Evolutionary conservation across 164 flowering plant species (phyloP).

Genomic region (Aristolochia contorta): DNA sequence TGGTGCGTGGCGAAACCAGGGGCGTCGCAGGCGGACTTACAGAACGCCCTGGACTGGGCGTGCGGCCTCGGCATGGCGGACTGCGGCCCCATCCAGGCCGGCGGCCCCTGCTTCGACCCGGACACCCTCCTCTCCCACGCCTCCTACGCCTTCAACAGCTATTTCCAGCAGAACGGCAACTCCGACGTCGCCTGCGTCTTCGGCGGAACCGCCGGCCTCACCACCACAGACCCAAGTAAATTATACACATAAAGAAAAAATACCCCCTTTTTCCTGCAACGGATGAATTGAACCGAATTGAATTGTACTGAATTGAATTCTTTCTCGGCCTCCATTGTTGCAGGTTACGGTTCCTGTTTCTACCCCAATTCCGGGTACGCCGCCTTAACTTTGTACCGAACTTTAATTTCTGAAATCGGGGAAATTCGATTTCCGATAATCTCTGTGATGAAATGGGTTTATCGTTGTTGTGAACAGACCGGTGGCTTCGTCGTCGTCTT

Average conservation of each 20-base stretch:
- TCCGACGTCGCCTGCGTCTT: slow-evolving; percentile 79
- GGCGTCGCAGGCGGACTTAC: slow-evolving; percentile 50
- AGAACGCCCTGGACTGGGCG: slow-evolving; percentile 86
- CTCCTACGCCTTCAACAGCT: slow-evolving; percentile 80
- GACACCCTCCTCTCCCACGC: slow-evolving; percentile 77
- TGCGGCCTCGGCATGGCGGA: slow-evolving; percentile 74
- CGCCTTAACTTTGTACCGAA: slow-evolving; percentile 1
- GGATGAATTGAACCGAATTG: too few relatives aligned
- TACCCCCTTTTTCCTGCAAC: too few relatives aligned
- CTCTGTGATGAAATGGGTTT: background rate
- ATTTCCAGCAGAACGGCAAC: slow-evolving; percentile 80
- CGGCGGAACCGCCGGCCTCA: slow-evolving; percentile 68
- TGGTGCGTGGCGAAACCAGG: slow-evolving; percentile 86
- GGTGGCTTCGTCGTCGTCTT: slow-evolving; percentile 21
- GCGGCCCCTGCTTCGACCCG: slow-evolving; percentile 65
- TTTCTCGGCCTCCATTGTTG: background rate
- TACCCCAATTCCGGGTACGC: slow-evolving; percentile 49
- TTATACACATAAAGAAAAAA: too few relatives aligned
- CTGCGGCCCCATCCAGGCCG: slow-evolving; percentile 43
- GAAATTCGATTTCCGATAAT: background rate
- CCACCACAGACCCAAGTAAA: slow-evolving; percentile 64
- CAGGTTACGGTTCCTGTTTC: slow-evolving; percentile 61
- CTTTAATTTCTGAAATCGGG: background rate
- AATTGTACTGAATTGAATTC: background rate
- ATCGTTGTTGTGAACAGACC: slow-evolving; percentile 21